Percentiles rank a stretch among this genome's conserved stretches.
phyloP scores from a whole-genome alignment of 2,329 filamentous ascomycete genomes.

The Paecilomyces variotii region DNA sequence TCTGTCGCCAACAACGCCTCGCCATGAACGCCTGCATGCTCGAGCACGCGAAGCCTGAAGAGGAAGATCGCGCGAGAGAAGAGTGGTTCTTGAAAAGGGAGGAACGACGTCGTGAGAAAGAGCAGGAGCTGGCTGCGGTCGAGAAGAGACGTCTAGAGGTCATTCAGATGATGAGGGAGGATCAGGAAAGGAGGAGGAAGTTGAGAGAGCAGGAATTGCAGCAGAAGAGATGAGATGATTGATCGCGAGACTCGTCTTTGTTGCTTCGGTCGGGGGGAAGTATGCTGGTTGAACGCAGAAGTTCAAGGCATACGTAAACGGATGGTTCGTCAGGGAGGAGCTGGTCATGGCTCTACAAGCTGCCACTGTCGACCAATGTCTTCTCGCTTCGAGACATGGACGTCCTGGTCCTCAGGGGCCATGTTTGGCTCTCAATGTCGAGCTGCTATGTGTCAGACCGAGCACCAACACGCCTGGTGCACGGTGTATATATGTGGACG shows the following conservation, averaged over 20 bases:
- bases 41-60: conserved; percentile 69
- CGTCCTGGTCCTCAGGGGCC: no score
- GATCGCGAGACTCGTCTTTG: conserved; percentile 8
- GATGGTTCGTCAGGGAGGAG: no score
- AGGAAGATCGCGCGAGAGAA: conserved; percentile 80
- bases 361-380: no score
- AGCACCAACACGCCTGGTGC: neutral
- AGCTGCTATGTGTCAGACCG: no score
- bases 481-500: neutral
- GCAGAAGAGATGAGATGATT: conserved; percentile 3
- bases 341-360: no score
- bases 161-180: conserved; percentile 33
- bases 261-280: conserved; percentile 4
- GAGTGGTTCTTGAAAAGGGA: conserved; percentile 83
- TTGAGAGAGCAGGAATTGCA: conserved; percentile 3
- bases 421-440: no score
- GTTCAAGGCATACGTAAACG: no score
- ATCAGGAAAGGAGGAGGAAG: conserved; percentile 18
- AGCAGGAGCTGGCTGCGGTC: conserved; percentile 47
- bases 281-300: no score
- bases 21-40: conserved; percentile 95
- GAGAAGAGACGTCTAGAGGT: conserved; percentile 34
- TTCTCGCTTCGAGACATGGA: no score
- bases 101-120: conserved; percentile 59
- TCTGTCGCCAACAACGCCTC: conserved; percentile 69